Evolutionary conservation across 2,329 filamentous ascomycete species (phyloP).

Genomic region (Epichloe uncinata): DNA sequence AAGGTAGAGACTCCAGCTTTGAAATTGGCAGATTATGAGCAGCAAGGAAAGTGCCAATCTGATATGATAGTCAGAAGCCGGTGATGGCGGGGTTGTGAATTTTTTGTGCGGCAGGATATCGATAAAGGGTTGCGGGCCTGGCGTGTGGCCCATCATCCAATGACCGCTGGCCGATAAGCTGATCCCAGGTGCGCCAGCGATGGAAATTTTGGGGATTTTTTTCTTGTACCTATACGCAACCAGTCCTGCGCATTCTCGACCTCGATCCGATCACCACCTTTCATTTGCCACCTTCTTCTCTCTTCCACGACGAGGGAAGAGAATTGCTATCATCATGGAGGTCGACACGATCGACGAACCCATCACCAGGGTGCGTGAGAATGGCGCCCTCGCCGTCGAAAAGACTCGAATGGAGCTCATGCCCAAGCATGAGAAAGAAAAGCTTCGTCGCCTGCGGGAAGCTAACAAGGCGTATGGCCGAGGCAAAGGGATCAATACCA

Average conservation of each 20-base stretch:
- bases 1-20: slow-evolving; percentile 60
- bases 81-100: slow-evolving; percentile 25
- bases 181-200: slow-evolving; percentile 9
- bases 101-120: slow-evolving; percentile 25
- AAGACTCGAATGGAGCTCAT: slow-evolving; percentile 37
- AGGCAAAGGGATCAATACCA: slow-evolving; percentile 60
- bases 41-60: background rate
- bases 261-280: background rate
- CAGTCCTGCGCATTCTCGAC: too few relatives aligned
- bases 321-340: slow-evolving; percentile 21
- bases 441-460: slow-evolving; percentile 38
- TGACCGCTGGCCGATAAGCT: slow-evolving; percentile 16
- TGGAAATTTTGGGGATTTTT: slow-evolving; percentile 20
- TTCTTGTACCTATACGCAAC: slow-evolving; percentile 6
- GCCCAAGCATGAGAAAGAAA: slow-evolving; percentile 36
- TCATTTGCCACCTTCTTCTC: background rate
- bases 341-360: slow-evolving; percentile 23
- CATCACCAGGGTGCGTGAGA: slow-evolving; percentile 27
- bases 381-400: slow-evolving; percentile 39
- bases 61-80: background rate
- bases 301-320: slow-evolving; percentile 1
- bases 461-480: slow-evolving; percentile 74
- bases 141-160: slow-evolving; percentile 9
- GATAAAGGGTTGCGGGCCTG: slow-evolving; percentile 14
- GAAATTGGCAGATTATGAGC: slow-evolving; percentile 8